Conservation (phyloP, 352 stramenopile species). For the Aphanomyces euteiches region DNA sequence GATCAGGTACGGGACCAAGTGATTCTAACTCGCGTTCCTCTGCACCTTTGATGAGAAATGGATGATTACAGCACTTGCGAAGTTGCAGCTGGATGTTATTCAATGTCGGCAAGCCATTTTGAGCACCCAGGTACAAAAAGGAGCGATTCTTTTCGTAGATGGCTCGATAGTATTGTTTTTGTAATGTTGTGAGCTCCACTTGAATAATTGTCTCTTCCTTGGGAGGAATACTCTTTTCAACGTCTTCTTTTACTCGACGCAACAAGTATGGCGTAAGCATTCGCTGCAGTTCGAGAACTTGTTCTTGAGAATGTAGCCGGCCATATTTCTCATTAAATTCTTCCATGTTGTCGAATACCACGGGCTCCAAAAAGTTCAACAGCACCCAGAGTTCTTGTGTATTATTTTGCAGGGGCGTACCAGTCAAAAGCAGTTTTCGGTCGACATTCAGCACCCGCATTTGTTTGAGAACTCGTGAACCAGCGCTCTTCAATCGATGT, state of each 20-base stretch:
- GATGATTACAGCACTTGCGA: constrained; percentile 99
- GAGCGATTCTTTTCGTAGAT: constrained; percentile 99
- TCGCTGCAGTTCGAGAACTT: constrained; percentile 93
- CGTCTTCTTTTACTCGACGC: constrained; percentile 96
- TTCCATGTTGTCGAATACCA: constrained; percentile 88
- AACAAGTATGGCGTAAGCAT: constrained; percentile 93
- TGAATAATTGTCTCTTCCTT: constrained; percentile 96
- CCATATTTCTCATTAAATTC: constrained; percentile 92
- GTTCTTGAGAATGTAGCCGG: constrained; percentile 87
- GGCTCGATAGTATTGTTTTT: constrained; percentile 99
- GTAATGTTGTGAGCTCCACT: constrained; percentile 96
- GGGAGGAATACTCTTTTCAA: constrained; percentile 94
- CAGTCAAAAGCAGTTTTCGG: constrained; percentile 93
- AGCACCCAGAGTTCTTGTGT: constrained; percentile 96
- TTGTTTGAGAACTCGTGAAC: constrained; percentile 82
- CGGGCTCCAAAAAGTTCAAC: constrained; percentile 94
- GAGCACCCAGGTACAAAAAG: constrained; percentile 90
- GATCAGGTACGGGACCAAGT: constrained; percentile 50
- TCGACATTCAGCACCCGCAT: constrained; percentile 83
- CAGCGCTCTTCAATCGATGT: constrained; percentile 71
- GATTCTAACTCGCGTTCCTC: constrained; percentile 80
- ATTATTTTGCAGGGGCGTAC: constrained; percentile 97
- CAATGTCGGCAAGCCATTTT: constrained; percentile 85
- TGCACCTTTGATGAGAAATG: constrained; percentile 97
- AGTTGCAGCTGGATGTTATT: constrained; percentile 99